Base-by-base conservation (phyloP, 768 basidiomycete species). In the Amyloporia xantha region DNA sequence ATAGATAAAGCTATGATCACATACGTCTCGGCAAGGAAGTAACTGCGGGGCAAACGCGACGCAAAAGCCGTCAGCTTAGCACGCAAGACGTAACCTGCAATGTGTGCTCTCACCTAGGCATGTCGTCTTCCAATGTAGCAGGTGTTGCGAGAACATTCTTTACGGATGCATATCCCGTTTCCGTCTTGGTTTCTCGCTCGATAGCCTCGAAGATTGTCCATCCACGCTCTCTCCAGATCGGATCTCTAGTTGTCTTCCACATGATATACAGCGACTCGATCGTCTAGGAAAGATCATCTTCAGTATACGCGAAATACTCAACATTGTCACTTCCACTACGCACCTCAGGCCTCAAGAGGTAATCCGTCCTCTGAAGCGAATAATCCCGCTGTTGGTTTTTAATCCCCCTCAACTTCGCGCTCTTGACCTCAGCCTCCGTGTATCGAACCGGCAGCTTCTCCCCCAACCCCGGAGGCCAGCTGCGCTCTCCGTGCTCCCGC, bases 271-370 rank as follows among this genome's bases (percentile, higher is more conserved):
- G 62, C 9, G 81, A 83, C 61, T 90, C 87, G 3, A 90, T 56
- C 5, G 88, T 79, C 86, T 90, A 56, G 19, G 23, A 33, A 26
- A 50, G 15, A 49, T 10, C 35, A 37, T 9, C 36, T 21, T 25
- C 15, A 45, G 37, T 24, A 39, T 27, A 13, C 25, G 26, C 35
- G 37, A 11, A 11, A 39, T n/a, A 48, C 19, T 7, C 30, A 33
- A 15, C 30, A 33, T 33, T 7, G 15, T 7, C 30, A 33, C 30
- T 75, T 49, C 35, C 84, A 84, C 86, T 88, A n/a, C 86, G 25
- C 38, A 84, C 86, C 77, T 89, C 86, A 1, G 87, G 87, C 23
- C 87, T 66, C 45, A 88, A 60, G 28, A 84, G 64, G 63, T 87
- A 87, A 17, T 54, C 70, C 5, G 62, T 40, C 48, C 70, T 73